Conservation (phyloP, 768 basidiomycete species). For the Agrocybe chaxingu region DNA sequence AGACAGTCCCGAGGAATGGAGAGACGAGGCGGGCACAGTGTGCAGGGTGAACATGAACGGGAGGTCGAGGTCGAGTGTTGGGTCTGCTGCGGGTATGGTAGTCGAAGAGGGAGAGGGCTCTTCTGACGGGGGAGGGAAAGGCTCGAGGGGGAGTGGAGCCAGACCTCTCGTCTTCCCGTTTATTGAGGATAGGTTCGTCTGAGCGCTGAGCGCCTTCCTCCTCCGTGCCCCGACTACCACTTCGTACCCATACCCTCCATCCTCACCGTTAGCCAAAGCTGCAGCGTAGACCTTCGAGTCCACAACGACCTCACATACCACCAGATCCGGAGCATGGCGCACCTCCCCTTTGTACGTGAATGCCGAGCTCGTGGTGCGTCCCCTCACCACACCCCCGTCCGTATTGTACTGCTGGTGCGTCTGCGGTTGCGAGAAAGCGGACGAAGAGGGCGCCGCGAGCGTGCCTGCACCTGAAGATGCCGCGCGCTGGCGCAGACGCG, state of each 20-base stretch:
- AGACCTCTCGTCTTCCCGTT: no score
- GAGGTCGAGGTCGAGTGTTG: constrained; percentile 30
- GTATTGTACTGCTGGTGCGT: constrained; percentile 2
- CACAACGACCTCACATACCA: constrained; percentile 76
- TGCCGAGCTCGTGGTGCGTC: constrained; percentile 49
- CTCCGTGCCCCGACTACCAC: constrained; percentile 16
- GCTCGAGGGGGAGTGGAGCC: no score
- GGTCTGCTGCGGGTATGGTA: constrained; percentile 4
- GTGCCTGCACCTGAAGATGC: constrained; percentile 26
- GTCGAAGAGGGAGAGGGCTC: constrained; percentile 1
- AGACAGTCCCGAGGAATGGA: constrained; percentile 67
- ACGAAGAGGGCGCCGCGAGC: constrained; percentile 8
- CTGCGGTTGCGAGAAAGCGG: constrained; percentile 7
- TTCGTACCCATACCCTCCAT: constrained; percentile 24
- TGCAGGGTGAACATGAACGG: constrained; percentile 62
- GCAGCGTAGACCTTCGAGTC: constrained; percentile 75
- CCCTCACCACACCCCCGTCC: constrained; percentile 19
- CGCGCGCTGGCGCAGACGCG: constrained; percentile 27
- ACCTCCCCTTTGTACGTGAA: constrained; percentile 65
- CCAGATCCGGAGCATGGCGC: constrained; percentile 59
- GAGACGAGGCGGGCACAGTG: constrained; percentile 77
- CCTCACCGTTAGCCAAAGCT: constrained; percentile 40
- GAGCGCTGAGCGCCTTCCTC: constrained; percentile 6
- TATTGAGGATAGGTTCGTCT: no score
- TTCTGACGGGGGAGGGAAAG: not conserved